Evolutionary conservation across 2,329 filamentous ascomycete species (phyloP).

Genomic region (Cephalotrichum gorgonifer): DNA sequence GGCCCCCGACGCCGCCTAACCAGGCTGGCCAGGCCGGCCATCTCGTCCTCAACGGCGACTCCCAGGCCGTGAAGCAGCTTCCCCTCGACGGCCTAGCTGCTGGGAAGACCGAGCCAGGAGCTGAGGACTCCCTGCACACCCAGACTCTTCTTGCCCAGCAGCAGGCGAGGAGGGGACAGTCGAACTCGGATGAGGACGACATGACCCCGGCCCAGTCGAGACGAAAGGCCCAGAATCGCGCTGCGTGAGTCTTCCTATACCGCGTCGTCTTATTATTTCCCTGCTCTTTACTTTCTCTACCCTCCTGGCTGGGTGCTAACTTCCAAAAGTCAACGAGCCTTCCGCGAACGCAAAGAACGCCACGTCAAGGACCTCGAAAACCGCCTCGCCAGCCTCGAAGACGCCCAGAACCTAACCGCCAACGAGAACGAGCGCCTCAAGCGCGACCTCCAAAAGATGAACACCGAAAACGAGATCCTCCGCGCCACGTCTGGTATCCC

Average conservation of each 20-base stretch:
- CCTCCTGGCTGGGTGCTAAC: too few relatives aligned
- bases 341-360: constrained; percentile 89
- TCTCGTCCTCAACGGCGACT: constrained; percentile 12
- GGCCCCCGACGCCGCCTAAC: constrained; percentile 42
- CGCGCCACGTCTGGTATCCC: constrained; percentile 55
- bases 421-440: constrained; percentile 83
- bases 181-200: constrained; percentile 45
- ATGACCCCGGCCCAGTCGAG: constrained; percentile 47
- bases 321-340: constrained; percentile 70
- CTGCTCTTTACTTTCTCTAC: too few relatives aligned
- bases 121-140: constrained; percentile 20
- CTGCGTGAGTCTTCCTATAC: constrained; percentile 38
- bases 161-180: constrained; percentile 7
- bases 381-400: constrained; percentile 70
- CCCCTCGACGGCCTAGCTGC: constrained; percentile 9
- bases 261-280: neutral
- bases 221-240: constrained; percentile 51
- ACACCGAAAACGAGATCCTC: constrained; percentile 87
- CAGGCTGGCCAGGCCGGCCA: constrained; percentile 14
- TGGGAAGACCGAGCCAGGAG: constrained; percentile 26
- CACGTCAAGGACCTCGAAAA: constrained; percentile 84
- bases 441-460: constrained; percentile 70
- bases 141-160: neutral
- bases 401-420: constrained; percentile 58
- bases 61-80: constrained; percentile 11